Conservation (phyloP, 1,284 basidiomycete species). For the Stygiomarasmius scandens region DNA sequence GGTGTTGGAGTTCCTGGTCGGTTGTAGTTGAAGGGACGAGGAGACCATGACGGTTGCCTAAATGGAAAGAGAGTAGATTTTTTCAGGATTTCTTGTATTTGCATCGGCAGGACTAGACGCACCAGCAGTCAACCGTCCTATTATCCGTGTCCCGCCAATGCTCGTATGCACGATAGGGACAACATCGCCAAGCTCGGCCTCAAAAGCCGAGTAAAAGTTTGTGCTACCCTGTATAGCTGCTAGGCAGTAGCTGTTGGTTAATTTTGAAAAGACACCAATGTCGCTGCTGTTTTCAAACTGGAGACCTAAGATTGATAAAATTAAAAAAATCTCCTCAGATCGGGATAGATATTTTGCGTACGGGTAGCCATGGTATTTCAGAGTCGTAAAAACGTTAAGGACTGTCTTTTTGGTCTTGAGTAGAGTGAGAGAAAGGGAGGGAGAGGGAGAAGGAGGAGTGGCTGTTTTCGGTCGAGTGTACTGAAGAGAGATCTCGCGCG, state of each 20-base stretch:
- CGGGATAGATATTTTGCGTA: background rate
- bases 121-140: constrained; percentile 94
- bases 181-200: constrained; percentile 91
- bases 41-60: constrained; percentile 93
- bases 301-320: constrained; percentile 53
- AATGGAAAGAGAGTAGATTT: background rate
- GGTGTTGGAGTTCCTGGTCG: constrained; percentile 97
- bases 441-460: background rate
- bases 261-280: constrained; percentile 91
- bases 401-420: background rate
- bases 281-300: constrained; percentile 98
- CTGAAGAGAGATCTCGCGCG: background rate
- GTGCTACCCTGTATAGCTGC: constrained; percentile 92
- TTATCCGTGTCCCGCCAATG: constrained; percentile 93
- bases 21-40: constrained; percentile 96
- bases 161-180: constrained; percentile 97
- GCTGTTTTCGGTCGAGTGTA: background rate
- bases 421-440: background rate
- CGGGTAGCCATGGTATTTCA: constrained; percentile 14
- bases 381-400: background rate
- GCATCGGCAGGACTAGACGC: constrained; percentile 14
- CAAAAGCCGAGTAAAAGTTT: constrained; percentile 98
- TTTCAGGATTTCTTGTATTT: background rate
- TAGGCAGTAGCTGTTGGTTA: constrained; percentile 96
- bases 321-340: background rate